A percentile compares a stretch with the other conserved stretches of the same genome.
Evolutionary conservation across 768 basidiomycete genomes (phyloP).

Genomic region (Clitopilus passeckerianus): DNA sequence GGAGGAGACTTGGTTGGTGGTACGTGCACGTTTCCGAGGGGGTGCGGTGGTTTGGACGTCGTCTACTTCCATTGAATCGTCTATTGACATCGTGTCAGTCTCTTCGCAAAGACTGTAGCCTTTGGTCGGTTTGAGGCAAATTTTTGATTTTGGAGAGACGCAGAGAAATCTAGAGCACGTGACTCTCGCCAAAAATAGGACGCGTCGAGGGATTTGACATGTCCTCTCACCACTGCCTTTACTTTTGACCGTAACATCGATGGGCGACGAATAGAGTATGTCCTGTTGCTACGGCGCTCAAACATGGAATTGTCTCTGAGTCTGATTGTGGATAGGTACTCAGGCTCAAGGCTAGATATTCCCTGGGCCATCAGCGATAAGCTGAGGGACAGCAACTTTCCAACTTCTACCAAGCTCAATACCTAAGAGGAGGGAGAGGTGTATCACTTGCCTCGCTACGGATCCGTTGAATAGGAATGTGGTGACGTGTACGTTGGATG

Average conservation of each 20-base stretch:
- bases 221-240: too few species aligned
- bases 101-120: too few species aligned
- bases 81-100: constrained; percentile 8
- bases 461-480: constrained; percentile 82
- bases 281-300: too few species aligned
- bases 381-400: too few species aligned
- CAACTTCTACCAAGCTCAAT: too few species aligned
- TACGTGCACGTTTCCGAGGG: constrained; percentile 49
- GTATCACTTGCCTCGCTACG: constrained; percentile 77
- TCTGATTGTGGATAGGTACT: too few species aligned
- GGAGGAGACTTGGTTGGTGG: neutral
- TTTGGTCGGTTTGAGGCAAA: neutral
- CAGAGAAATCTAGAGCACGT: neutral
- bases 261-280: too few species aligned
- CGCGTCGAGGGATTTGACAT: neutral
- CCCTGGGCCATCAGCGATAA: too few species aligned
- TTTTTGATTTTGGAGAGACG: neutral
- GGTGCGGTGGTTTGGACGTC: constrained; percentile 24
- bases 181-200: neutral
- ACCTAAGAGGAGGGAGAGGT: constrained; percentile 45
- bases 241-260: too few species aligned
- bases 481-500: constrained; percentile 84
- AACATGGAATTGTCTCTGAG: too few species aligned
- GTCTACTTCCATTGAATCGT: constrained; percentile 13
- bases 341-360: too few species aligned